Percentiles rank a stretch among this genome's conserved stretches.
Evolutionary conservation across 768 basidiomycete genomes (phyloP).

Genomic region (Naematelia aurantialba): DNA sequence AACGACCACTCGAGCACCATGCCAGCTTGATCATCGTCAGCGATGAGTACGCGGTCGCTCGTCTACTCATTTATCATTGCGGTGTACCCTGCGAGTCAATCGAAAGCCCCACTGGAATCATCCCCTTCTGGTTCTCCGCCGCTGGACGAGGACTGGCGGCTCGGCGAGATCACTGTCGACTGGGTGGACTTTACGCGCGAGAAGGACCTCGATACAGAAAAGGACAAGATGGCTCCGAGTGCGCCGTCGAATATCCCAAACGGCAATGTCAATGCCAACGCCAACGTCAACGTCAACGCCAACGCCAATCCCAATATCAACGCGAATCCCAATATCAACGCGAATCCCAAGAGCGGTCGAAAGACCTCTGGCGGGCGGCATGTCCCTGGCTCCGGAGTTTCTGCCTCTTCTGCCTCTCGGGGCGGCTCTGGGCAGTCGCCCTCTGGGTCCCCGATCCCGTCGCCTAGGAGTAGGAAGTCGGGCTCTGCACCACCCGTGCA

Average conservation of each 20-base stretch:
- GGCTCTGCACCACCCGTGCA: not conserved
- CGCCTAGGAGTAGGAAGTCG: not conserved
- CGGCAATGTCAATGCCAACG: too few species aligned
- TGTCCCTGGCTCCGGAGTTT: not conserved
- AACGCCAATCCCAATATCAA: not conserved
- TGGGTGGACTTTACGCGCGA: slow-evolving; percentile 46
- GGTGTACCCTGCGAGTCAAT: slow-evolving; percentile 5
- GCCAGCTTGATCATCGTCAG: too few species aligned
- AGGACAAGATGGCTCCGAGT: not conserved
- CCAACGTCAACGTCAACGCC: not conserved
- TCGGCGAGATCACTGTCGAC: slow-evolving; percentile 45
- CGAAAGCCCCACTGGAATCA: not conserved
- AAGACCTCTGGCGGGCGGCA: not conserved
- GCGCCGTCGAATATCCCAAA: too few species aligned
- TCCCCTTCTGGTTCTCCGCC: not conserved
- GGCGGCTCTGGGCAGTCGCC: too few species aligned
- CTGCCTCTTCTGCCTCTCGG: too few species aligned
- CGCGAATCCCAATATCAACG: too few species aligned
- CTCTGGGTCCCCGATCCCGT: not conserved
- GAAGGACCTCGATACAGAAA: slow-evolving; percentile 29
- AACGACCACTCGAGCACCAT: not conserved
- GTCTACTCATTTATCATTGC: slow-evolving; percentile 19
- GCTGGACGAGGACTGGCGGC: slow-evolving; percentile 24
- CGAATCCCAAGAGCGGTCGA: not conserved
- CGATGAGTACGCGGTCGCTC: not conserved